A percentile compares a stretch with the other conserved stretches of the same genome.
Evolutionary conservation across 2,329 filamentous ascomycete species (phyloP).

Genomic region (Mycosphaerelloides madeirae): DNA sequence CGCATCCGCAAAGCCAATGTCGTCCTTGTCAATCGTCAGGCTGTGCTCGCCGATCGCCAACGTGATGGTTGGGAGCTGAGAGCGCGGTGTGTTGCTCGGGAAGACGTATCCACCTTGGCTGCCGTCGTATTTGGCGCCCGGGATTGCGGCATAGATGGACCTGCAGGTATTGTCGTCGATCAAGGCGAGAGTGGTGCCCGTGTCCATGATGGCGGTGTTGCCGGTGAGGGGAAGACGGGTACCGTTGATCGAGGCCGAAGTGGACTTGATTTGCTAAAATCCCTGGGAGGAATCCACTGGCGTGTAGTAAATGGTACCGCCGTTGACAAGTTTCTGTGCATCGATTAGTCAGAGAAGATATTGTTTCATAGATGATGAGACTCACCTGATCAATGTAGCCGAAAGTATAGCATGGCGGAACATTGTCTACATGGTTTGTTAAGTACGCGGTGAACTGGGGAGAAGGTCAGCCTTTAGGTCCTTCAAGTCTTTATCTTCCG

Average conservation of each 20-base stretch:
- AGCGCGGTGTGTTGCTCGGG: constrained; percentile 49
- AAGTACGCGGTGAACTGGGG: constrained; percentile 65
- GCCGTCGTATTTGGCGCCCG: constrained; percentile 47
- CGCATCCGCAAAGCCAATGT: constrained; percentile 55
- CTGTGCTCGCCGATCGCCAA: constrained; percentile 60
- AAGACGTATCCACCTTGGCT: constrained; percentile 53
- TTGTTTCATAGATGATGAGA: no score
- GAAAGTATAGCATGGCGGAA: constrained; percentile 62
- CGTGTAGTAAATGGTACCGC: constrained; percentile 47
- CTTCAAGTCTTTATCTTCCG: no score
- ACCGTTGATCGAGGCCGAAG: constrained; percentile 55
- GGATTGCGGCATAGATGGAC: constrained; percentile 60
- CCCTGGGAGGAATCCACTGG: constrained; percentile 60
- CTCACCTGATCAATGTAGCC: constrained; percentile 57
- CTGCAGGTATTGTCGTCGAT: constrained; percentile 58
- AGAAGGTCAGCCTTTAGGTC: no score
- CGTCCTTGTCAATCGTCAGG: constrained; percentile 59
- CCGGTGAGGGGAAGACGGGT: constrained; percentile 46
- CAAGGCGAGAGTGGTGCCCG: constrained; percentile 64
- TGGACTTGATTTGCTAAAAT: constrained; percentile 63
- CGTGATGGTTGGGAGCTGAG: constrained; percentile 56
- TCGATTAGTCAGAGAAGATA: no score
- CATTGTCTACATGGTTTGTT: constrained; percentile 51
- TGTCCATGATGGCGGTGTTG: constrained; percentile 67
- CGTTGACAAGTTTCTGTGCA: constrained; percentile 53